Evolutionary conservation across 1,284 basidiomycete species (phyloP), one percentile per base, ranked within the genome.

Genomic region (Rhodotorula sp.): DNA sequence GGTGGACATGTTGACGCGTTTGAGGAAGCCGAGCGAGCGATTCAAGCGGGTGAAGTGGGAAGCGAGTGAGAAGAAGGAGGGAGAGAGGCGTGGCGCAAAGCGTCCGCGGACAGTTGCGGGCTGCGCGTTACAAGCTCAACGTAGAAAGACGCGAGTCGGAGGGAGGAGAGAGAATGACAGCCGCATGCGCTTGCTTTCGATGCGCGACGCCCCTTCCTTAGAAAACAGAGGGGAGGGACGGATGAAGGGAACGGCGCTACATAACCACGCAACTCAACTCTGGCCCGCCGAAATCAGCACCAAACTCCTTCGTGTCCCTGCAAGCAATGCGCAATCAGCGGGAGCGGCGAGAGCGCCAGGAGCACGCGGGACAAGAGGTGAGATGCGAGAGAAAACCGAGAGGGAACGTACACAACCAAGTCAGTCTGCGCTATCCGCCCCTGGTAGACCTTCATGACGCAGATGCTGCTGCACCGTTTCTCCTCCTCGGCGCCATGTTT

Each of bases 361-460:
- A 37, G 15, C 32, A 8, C 5, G 29, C 19, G 29, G n/a, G 15
- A 9, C 29, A 13, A 55, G 4, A 21, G 8, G 36, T 32, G 32
- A n/a, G n/a, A n/a, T n/a, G 46, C 8, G 46, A 25, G 25, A 34
- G 21, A 15, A 27, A 22, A 22, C 10, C n/a, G n/a, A n/a, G 12
- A 17, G 36, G 25, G 25, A 25, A 64, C 53, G 44, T 46, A 70
- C 64, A 71, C 34, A 15, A 69, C 67, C 13, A 72, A 39, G 37
- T 72, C 71, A 3, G 64, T 54, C 53, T 72, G 71, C 1, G 71
- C 71, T 22, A 72, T 53, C 54, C 29, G 39, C 5, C 71, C 71
- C 34, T 72, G 63, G 27, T 46, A 68, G 39, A 73, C 67, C 37
- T 70, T 73, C 48, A 65, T 41, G 19, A 73, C 65, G 27, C 56